Conservation (phyloP, 108 stramenopile genomes). For the Stephanodiscus minutulus region DNA sequence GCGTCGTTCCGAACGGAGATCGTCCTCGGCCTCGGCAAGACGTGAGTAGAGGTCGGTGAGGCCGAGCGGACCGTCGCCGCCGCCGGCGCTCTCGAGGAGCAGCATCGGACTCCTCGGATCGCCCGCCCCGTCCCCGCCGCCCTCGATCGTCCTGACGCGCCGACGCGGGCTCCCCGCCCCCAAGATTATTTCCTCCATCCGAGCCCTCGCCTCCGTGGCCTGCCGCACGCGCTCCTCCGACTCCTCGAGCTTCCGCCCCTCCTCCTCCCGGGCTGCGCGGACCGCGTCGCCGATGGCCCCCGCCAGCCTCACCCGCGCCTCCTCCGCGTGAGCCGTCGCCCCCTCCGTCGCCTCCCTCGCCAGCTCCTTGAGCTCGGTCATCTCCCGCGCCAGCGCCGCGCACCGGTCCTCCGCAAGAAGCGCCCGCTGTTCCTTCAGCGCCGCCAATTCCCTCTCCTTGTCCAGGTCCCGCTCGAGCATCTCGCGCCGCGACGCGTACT, state of each 20-base stretch:
- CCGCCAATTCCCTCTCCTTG: slow-evolving; percentile 60
- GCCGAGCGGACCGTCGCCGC: slow-evolving; percentile 59
- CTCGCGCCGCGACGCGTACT: slow-evolving; percentile 45
- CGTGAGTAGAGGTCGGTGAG: slow-evolving; percentile 73
- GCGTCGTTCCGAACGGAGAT: slow-evolving; percentile 54
- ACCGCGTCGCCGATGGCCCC: slow-evolving; percentile 50
- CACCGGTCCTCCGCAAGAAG: slow-evolving; percentile 52
- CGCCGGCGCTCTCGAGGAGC: slow-evolving; percentile 12
- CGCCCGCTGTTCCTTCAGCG: slow-evolving; percentile 70
- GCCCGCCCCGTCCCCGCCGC: slow-evolving; percentile 26
- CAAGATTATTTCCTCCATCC: slow-evolving; percentile 46
- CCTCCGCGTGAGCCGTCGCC: slow-evolving; percentile 28
- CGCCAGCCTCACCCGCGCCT: slow-evolving; percentile 41
- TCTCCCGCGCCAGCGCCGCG: slow-evolving; percentile 44
- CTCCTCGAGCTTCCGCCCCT: slow-evolving; percentile 43
- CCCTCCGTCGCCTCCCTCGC: slow-evolving; percentile 60
- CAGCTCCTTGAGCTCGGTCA: slow-evolving; percentile 51
- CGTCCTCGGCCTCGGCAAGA: slow-evolving; percentile 73
- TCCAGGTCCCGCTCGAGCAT: slow-evolving; percentile 54
- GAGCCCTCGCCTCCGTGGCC: slow-evolving; percentile 33
- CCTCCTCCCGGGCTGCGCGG: slow-evolving; percentile 50
- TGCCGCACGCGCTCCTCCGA: slow-evolving; percentile 43
- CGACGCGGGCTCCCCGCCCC: slow-evolving; percentile 6
- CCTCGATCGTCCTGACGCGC: slow-evolving; percentile 26
- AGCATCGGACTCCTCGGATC: slow-evolving; percentile 14